Evolutionary conservation across 2,329 filamentous ascomycete genomes (phyloP).

Genomic region (Botrytis porri): DNA sequence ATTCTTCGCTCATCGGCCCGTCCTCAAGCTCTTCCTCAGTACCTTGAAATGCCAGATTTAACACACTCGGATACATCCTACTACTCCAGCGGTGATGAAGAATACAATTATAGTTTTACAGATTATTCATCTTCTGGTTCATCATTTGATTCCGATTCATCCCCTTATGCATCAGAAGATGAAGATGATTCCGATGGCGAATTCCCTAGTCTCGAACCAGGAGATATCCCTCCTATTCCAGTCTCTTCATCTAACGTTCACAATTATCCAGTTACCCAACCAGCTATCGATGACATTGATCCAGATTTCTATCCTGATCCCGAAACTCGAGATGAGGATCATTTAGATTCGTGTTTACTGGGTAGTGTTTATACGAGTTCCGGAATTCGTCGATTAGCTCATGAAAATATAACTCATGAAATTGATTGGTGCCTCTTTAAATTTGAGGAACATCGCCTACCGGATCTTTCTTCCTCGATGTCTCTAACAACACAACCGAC

Average conservation of each 20-base stretch:
- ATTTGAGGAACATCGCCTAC: constrained; percentile 68
- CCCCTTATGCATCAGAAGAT: constrained; percentile 38
- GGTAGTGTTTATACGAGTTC: constrained; percentile 88
- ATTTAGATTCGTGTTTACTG: constrained; percentile 75
- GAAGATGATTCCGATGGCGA: constrained; percentile 47
- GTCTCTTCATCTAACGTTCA: constrained; percentile 63
- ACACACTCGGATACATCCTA: constrained; percentile 36
- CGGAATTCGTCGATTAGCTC: constrained; percentile 73
- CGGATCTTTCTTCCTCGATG: constrained; percentile 69
- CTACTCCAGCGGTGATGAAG: constrained; percentile 45
- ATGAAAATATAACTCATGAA: constrained; percentile 75
- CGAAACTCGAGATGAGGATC: constrained; percentile 70
- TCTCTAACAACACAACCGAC: constrained; percentile 49
- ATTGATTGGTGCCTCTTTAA: constrained; percentile 94
- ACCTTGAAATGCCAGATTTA: constrained; percentile 39
- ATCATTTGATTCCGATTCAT: constrained; percentile 21
- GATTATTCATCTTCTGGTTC: constrained; percentile 55
- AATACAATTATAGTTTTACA: constrained; percentile 58
- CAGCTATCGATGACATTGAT: constrained; percentile 83
- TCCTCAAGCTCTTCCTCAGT: constrained; percentile 24
- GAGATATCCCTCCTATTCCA: constrained; percentile 76
- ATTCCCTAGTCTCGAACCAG: constrained; percentile 57
- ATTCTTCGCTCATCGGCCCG: constrained; percentile 34
- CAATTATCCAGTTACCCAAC: constrained; percentile 82
- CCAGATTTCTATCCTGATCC: constrained; percentile 77